phyloP scores from a whole-genome alignment of 1,139 yeast genomes.

The Pneumocystis oryctolagi region DNA sequence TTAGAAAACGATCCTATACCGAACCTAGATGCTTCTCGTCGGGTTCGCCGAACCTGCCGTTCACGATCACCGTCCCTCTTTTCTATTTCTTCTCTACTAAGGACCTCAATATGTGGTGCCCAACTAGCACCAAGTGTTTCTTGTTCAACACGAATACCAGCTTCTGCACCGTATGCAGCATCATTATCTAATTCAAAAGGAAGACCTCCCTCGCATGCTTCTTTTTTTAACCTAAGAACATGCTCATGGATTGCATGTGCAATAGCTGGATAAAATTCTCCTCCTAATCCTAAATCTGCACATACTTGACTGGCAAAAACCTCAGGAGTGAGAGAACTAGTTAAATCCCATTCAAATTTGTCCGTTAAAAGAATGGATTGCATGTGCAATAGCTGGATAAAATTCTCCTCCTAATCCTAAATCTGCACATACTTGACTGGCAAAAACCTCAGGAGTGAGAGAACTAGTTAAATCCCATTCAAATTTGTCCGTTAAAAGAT shows the following conservation, averaged over 20 bases:
- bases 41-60: conserved; percentile 74
- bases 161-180: conserved; percentile 44
- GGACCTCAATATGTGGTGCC: conserved; percentile 76
- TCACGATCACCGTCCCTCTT: conserved; percentile 91
- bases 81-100: conserved; percentile 87
- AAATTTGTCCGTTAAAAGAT: conserved; percentile 76
- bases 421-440: conserved; percentile 67
- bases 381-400: conserved; percentile 76
- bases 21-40: conserved; percentile 71
- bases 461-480: conserved; percentile 73
- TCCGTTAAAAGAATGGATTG: conserved; percentile 82
- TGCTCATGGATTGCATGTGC: conserved; percentile 78
- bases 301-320: conserved; percentile 69
- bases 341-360: conserved; percentile 86
- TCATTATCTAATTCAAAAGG: conserved; percentile 45
- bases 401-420: conserved; percentile 76
- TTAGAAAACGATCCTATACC: conserved; percentile 23
- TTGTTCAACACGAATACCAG: conserved; percentile 51
- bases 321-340: conserved; percentile 56
- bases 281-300: conserved; percentile 63
- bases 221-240: conserved; percentile 60
- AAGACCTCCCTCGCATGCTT: conserved; percentile 64
- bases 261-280: conserved; percentile 83
- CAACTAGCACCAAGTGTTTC: conserved; percentile 57
- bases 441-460: conserved; percentile 71